phyloP scores from a whole-genome alignment of 257 asterid species.

The Striga asiatica region DNA sequence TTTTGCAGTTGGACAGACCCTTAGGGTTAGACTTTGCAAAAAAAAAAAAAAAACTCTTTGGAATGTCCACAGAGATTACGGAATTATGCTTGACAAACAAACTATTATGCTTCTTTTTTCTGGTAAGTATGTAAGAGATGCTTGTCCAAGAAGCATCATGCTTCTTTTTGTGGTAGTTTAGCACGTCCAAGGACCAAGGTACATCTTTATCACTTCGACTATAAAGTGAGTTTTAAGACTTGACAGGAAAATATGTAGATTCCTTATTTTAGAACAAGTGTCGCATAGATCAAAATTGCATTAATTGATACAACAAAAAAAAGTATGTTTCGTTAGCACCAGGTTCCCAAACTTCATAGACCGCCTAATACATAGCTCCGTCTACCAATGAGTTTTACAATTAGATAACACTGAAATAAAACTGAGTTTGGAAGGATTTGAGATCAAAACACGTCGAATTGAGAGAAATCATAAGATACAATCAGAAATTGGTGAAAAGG shows the following conservation, averaged over 20 bases:
- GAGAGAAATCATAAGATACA: neutral
- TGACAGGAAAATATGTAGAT: neutral
- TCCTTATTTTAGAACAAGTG: neutral
- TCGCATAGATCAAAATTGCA: neutral
- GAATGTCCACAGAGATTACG: no score
- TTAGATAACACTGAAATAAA: neutral
- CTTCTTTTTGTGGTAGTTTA: no score
- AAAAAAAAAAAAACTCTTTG: no score
- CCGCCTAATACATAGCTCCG: neutral
- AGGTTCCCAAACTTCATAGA: neutral
- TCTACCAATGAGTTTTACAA: neutral
- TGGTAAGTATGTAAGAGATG: neutral
- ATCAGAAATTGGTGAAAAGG: neutral
- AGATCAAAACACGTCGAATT: neutral
- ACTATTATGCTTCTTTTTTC: neutral
- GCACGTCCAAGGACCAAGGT: no score
- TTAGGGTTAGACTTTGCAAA: no score
- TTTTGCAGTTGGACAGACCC: no score
- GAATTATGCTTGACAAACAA: neutral
- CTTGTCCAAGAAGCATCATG: neutral
- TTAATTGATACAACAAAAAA: neutral
- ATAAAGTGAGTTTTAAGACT: neutral
- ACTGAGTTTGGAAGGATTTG: neutral
- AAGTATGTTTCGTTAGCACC: neutral
- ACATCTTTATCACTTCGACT: neutral